Percentiles rank a stretch among this genome's conserved stretches.
Conservation (phyloP, 75 land plant species). For the Pseudotsuga menziesii region DNA sequence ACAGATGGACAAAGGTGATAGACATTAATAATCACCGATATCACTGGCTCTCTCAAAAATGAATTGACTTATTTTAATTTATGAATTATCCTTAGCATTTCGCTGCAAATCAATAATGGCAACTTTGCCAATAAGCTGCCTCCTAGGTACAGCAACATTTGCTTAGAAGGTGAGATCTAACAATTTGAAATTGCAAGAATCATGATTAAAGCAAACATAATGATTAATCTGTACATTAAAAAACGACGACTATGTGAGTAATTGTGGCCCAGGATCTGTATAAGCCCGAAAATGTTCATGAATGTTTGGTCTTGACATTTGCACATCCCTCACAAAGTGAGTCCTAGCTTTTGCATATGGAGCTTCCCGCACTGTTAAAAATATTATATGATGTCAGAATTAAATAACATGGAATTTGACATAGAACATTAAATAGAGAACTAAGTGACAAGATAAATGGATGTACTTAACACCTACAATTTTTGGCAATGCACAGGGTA, state of each 20-base stretch:
- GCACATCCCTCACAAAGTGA: constrained; percentile 62
- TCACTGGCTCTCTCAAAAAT: background rate
- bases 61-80: background rate
- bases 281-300: constrained; percentile 38
- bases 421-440: background rate
- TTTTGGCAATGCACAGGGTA: background rate
- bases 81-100: constrained; percentile 1
- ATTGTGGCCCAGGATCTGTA: constrained; percentile 43
- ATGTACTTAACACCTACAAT: background rate
- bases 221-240: background rate
- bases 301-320: constrained; percentile 52
- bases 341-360: constrained; percentile 94
- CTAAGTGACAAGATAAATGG: background rate
- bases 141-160: background rate
- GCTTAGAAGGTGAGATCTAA: background rate
- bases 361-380: constrained; percentile 82
- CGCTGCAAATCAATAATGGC: background rate
- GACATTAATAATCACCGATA: background rate
- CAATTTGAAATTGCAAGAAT: background rate
- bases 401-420: background rate
- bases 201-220: background rate
- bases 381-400: background rate
- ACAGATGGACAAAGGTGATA: background rate
- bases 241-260: constrained; percentile 25
- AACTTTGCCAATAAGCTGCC: background rate